A percentile compares a stretch with the other conserved stretches of the same genome.
Conservation (phyloP, 495 filamentous ascomycete species). For the Daldinia loculata region DNA sequence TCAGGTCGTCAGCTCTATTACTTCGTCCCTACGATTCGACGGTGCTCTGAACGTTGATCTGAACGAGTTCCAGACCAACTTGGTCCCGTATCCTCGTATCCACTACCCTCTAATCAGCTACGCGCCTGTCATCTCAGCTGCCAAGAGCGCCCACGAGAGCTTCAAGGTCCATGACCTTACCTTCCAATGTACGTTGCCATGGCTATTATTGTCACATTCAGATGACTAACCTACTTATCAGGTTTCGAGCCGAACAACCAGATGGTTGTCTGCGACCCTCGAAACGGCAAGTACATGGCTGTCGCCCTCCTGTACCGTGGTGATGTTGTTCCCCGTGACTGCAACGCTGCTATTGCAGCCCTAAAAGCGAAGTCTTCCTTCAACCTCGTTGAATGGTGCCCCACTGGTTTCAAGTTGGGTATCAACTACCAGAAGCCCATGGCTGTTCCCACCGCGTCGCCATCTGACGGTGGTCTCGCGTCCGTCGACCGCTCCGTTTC, state of each 20-base stretch:
- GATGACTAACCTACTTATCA: constrained; percentile 42
- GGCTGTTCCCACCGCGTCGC: constrained; percentile 71
- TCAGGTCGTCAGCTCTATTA: constrained; percentile 92
- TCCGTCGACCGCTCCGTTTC: constrained; percentile 86
- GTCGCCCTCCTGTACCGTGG: constrained; percentile 90
- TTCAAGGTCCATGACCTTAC: constrained; percentile 90
- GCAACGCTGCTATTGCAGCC: constrained; percentile 77
- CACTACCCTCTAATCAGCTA: constrained; percentile 93
- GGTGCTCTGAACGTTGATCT: constrained; percentile 91
- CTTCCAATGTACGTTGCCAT: constrained; percentile 74
- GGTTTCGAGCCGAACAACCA: constrained; percentile 95
- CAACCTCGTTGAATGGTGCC: constrained; percentile 95
- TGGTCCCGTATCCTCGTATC: constrained; percentile 91
- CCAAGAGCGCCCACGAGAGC: constrained; percentile 87
- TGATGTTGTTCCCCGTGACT: constrained; percentile 87
- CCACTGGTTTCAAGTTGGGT: constrained; percentile 94
- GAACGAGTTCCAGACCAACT: constrained; percentile 94
- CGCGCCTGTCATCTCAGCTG: constrained; percentile 82
- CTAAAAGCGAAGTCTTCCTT: constrained; percentile 89
- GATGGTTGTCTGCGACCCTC: constrained; percentile 94
- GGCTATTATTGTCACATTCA: background rate
- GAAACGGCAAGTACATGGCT: constrained; percentile 95
- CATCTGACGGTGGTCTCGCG: constrained; percentile 72
- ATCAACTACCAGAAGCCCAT: constrained; percentile 93
- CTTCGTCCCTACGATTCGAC: constrained; percentile 88